Percentiles rank a stretch among this genome's conserved stretches.
Conservation (phyloP, 768 basidiomycete species). For the Lactifluus volemus region DNA sequence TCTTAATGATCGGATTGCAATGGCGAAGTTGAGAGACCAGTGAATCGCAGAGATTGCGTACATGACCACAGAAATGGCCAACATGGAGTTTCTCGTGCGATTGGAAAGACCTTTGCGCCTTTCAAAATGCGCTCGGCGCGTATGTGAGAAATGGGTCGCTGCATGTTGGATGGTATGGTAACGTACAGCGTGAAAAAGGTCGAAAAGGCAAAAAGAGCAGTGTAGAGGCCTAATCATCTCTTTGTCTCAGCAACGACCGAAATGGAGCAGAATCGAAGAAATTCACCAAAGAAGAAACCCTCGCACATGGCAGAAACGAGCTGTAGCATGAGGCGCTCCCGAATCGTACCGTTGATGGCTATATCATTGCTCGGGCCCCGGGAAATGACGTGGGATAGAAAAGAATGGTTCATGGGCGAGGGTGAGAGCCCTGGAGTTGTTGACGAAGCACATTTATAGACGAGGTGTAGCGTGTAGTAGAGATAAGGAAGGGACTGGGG, state of each 20-base stretch:
- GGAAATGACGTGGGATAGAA: too few species aligned
- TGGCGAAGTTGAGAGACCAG: background rate
- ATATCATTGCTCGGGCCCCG: too few species aligned
- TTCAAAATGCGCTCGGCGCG: background rate
- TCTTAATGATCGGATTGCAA: background rate
- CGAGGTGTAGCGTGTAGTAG: too few species aligned
- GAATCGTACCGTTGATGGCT: too few species aligned
- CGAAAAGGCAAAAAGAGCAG: too few species aligned
- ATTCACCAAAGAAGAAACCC: background rate
- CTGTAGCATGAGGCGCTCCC: background rate
- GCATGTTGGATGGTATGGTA: too few species aligned
- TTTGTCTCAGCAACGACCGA: background rate
- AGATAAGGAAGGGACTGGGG: too few species aligned
- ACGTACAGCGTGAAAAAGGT: background rate
- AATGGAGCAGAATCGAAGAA: too few species aligned
- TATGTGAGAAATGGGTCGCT: background rate
- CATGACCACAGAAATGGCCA: background rate
- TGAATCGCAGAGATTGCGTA: background rate
- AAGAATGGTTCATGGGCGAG: too few species aligned
- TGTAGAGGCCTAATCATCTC: too few species aligned
- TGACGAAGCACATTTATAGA: too few species aligned
- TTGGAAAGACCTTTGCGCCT: background rate
- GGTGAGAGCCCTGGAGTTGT: too few species aligned
- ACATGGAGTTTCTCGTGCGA: background rate
- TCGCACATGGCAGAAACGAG: background rate